Evolutionary conservation across 2,329 filamentous ascomycete species (phyloP).

Genomic region (Trichoderma harzianum): DNA sequence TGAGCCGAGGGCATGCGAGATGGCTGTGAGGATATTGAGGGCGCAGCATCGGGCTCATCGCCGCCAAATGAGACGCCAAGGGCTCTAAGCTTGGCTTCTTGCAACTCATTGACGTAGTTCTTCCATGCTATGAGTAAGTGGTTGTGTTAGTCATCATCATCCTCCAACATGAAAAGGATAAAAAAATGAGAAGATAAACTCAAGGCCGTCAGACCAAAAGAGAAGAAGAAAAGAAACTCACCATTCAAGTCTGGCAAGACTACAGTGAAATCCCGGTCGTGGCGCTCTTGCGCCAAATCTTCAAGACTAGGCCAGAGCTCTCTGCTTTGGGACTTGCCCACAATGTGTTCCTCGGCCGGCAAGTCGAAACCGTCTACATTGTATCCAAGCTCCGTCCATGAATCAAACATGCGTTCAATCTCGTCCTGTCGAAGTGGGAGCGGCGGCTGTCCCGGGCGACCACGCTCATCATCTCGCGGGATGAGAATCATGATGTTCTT

Average conservation of each 20-base stretch:
- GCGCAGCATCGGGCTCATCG: constrained; percentile 61
- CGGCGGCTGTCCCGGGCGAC: constrained; percentile 51
- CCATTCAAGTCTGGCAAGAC: constrained; percentile 66
- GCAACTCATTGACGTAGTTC: constrained; percentile 74
- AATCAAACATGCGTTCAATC: constrained; percentile 58
- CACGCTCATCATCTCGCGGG: constrained; percentile 64
- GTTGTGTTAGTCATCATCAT: constrained; percentile 19
- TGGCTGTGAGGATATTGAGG: constrained; percentile 65
- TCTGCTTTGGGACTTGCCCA: constrained; percentile 59
- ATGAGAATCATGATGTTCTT: constrained; percentile 71
- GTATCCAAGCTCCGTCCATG: constrained; percentile 69
- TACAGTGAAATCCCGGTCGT: constrained; percentile 54
- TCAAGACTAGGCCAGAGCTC: constrained; percentile 63
- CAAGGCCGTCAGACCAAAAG: neutral
- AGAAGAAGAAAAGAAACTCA: constrained; percentile 29
- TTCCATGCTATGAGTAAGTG: constrained; percentile 52
- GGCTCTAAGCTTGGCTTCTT: constrained; percentile 88
- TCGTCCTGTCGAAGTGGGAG: constrained; percentile 54
- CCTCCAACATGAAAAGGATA: neutral
- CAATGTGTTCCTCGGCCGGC: constrained; percentile 43
- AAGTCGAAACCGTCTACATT: constrained; percentile 66
- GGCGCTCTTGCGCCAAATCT: constrained; percentile 56
- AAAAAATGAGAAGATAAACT: neutral
- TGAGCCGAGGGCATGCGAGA: constrained; percentile 69
- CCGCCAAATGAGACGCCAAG: constrained; percentile 80